Base-by-base conservation (phyloP, 257 asterid species). In the Solanum habrochaites region DNA sequence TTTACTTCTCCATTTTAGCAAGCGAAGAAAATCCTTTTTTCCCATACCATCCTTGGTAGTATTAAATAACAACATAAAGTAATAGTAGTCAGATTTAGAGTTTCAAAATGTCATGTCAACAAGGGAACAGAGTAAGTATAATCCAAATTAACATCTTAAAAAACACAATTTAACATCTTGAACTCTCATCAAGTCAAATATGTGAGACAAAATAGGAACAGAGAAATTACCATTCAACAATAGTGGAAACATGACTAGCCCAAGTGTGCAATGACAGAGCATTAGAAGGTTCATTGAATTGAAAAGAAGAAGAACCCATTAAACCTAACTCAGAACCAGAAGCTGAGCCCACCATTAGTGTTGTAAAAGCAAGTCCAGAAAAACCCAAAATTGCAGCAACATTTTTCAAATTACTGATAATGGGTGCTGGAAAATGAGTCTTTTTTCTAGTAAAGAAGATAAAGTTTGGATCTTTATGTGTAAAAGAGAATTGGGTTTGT, bases 201-300 rank as follows among this genome's bases (percentile, higher is more conserved):
- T 56, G 64, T 56, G 64, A 7, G 64, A 20, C 3, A 7, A 62
- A 31, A 60, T 62, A 32, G 69, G 0, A 87, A 35, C 2, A 39
- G 49, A 43, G 88, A 11, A 1, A 70, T 42, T 91, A 97, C 99
- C 99, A 97, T 91, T 95, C 99, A n/a, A 92, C 95, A 37, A 97
- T 99, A 87, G 99, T 95, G 88, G 99, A 97, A 64, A 97, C 97
- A 82, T 97, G 99, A 88, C 95, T 91, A 78, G 95, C 93, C 99
- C 99, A 97, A 85, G 99, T 97, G 89, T 98, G 98, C 83, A 97
- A 90, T 64, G 99, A 97, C 29, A 97, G 96, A 15, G 99, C 99
- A 92, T 97, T 95, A 85, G 96, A 90, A 11, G 99, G 99, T 89
- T 97, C 99, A 58, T 32, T 89, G 82, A 92, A 83, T 62, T 87